Evolutionary conservation across 2,329 filamentous ascomycete genomes (phyloP), one percentile per base, ranked within the genome.

Genomic region (Clathrospora elynae): DNA sequence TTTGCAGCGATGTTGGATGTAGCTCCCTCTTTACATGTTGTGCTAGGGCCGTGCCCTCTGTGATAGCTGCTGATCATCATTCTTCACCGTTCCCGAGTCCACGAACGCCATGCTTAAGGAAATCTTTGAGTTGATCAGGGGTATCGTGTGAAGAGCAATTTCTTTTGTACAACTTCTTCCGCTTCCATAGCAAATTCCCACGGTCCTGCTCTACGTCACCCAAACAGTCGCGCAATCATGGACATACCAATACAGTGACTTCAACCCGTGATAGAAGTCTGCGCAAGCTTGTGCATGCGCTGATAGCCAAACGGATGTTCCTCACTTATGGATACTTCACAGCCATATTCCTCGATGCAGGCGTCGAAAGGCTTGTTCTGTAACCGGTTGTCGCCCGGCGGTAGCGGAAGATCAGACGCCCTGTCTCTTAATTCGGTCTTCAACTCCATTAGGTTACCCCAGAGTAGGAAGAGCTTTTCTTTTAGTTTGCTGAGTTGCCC

Each of bases 381-480:
- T 2, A 69, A 29, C 17, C 57, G 49, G 10, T 54, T 47, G 14
- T 64, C 62, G 9, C 53, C 61, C 8, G 50, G 42, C 1, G 59
- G 54, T 5, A 66, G 42, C 7, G 62, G 61, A 22, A 67, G 46
- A 24, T 60, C 49, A 11, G 42, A 44, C 13, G 54, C 53, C 14
- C 46, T 35, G 5, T 53, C 37, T 62, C 87, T 89, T 33, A 74
- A 67, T 63, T 95, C 89, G 62, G 91, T 84, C 26, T 69, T 69
- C 16, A 66, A 35, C 31, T 68, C 66, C 12, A 57, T 49, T 1
- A 96, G 75, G 48, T 96, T 82, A 1, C 92, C 92, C 91, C 92
- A 97, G 1, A 96, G 75, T 23, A 82, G 73, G 63, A 86, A 92
- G 41, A 96, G 75, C 55, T 80, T 84, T 55, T 95, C 82, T 35